phyloP scores from a whole-genome alignment of 306 rosid genomes.

The Sicyos edulis region DNA sequence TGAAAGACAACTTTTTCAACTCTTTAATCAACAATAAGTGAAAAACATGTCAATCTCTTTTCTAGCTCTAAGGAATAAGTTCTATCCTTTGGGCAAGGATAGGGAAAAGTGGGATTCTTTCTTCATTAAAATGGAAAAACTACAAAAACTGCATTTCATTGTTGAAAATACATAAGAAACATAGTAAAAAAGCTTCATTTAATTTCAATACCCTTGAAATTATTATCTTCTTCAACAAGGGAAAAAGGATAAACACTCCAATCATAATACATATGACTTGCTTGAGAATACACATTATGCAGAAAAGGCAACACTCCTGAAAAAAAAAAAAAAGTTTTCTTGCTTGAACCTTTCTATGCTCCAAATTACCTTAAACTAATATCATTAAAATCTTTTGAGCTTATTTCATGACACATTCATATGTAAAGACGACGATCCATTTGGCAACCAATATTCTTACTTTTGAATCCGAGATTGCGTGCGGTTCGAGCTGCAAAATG shows the following conservation, averaged over 20 bases:
- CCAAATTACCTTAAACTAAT: background rate
- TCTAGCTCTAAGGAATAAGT: background rate
- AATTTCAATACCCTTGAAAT: background rate
- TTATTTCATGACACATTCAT: background rate
- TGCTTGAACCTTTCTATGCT: background rate
- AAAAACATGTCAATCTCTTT: background rate
- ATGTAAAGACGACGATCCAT: constrained; percentile 13
- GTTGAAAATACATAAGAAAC: constrained; percentile 9
- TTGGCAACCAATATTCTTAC: constrained; percentile 29
- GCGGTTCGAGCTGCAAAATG: constrained; percentile 49
- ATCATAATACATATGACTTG: background rate
- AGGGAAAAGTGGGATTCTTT: background rate
- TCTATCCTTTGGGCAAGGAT: background rate
- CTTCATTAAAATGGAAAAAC: background rate
- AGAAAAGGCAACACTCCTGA: background rate
- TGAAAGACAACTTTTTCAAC: background rate
- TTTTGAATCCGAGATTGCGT: constrained; percentile 53
- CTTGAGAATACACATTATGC: background rate
- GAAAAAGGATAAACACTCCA: constrained; percentile 13
- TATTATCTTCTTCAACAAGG: constrained; percentile 4
- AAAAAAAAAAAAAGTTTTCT: background rate
- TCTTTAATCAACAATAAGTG: background rate
- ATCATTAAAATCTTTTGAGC: background rate
- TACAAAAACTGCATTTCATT: background rate
- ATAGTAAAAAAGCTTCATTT: background rate